Evolutionary conservation across 371 early-diverging fungal genomes (phyloP), one percentile per base, ranked within the genome.

Genomic region (Mortierella sp.): DNA sequence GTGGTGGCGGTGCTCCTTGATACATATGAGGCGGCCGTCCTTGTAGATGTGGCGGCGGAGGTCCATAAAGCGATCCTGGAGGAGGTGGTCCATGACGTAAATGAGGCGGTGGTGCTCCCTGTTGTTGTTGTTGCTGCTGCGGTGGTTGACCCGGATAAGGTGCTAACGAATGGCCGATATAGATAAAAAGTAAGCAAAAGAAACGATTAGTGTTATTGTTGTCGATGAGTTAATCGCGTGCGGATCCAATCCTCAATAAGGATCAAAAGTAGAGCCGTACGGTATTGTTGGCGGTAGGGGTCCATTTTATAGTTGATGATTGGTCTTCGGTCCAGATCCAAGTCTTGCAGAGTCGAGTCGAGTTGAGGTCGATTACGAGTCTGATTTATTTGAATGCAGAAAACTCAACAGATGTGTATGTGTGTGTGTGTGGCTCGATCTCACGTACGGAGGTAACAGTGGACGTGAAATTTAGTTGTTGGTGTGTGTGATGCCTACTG

Each of bases 261-360:
- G n/a, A 23, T 15, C 17, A 37, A 29, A 51, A 29, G 23, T 2
- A 22, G 43, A 28, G 22, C 17, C 72, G 28, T 72, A 78, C 78
- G 73, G 66, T 78, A 78, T 69, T 78, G 76, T 32, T 75, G 77
- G 17, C 72, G 78, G 64, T 78, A 78, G 6, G 78, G 78, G 61
- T 78, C 78, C 78, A 78, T 78, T 26, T 26, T 53, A 28, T 26
- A 17, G 9, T 53, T 53, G 22, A 47, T 47, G 56, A 40, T 8
- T 10, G 56, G 65, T 32, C 32, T 43, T 17, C 22, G 32, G 23
- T 59, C 37, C 34, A 42, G 42, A 59, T 59, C 23, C 59, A 40
- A 59, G 23, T 23, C 53, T 7, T 12, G 9, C 28, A 53, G 28
- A 8, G 53, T 45, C 45, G 15, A 45, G 28, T 26, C 53, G 8